Evolutionary conservation across 371 early-diverging fungal genomes (phyloP), one percentile per base, ranked within the genome.

Genomic region (Umbelopsis sp.): DNA sequence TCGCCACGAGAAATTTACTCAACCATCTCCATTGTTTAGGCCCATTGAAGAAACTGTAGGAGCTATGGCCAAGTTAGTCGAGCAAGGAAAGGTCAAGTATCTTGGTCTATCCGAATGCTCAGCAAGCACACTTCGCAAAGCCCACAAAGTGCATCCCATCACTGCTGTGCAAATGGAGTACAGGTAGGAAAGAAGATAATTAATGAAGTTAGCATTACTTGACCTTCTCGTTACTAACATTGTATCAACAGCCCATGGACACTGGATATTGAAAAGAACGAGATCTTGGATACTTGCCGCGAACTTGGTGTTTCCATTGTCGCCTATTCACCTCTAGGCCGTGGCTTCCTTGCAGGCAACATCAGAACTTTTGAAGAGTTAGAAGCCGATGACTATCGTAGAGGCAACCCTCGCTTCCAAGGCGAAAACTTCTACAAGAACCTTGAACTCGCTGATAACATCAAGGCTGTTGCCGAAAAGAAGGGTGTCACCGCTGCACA

Each of bases 71-170:
- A 83, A 86, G 65, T 74, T 88, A 9, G 89, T 88, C 50, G 82
- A 83, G 66, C 80, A 87, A 69, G 88, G 88, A 44, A 87, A 86
- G 63, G 83, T 89, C 1, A 74, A 76, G n/a, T 86, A 81, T 70
- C 50, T 91, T 22, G 92, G 90, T 0, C 74, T 89, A 1, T 86
- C 85, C 6, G 87, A 90, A 65, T 86, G 85, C 71, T 69, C 70
- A 35, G 88, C 88, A 0, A 76, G 74, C 0, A 74, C 71, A 4
- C 69, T 91, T 35, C 79, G 89, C 7, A 79, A 84, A 2, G 91
- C 90, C 25, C 75, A 87, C 72, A 79, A 79, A 65, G 77, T 91
- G 5, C 89, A 91, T 71, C 90, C 88, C 37, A 89, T 91, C 44
- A 66, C 86, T 16, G 88, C 89, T 7, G 74, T 86, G 25, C 85